Evolutionary conservation across 1,284 basidiomycete genomes (phyloP).

Genomic region (Pisolithus thermaeus): DNA sequence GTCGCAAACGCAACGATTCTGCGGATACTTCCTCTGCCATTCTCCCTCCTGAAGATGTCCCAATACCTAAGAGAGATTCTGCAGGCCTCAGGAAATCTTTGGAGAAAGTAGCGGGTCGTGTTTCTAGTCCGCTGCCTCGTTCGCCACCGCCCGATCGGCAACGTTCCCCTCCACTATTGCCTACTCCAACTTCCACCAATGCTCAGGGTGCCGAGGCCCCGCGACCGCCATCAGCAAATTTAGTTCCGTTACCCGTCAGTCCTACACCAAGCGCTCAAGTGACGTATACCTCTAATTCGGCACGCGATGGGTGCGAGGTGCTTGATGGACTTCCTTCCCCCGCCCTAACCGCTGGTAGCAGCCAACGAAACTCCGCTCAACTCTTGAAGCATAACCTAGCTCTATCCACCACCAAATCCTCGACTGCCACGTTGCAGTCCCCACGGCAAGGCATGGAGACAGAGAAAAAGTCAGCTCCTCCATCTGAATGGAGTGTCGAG

Average conservation of each 20-base stretch:
- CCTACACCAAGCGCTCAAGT: slow-evolving; percentile 13
- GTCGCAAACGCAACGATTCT: slow-evolving; percentile 11
- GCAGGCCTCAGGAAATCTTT: slow-evolving; percentile 40
- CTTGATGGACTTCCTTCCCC: slow-evolving; percentile 35
- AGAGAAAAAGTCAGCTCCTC: slow-evolving; percentile 29
- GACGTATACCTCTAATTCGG: slow-evolving; percentile 14
- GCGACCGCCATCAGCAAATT: slow-evolving; percentile 15
- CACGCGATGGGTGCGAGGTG: slow-evolving; percentile 13
- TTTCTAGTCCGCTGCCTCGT: slow-evolving; percentile 16
- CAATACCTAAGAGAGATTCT: slow-evolving; percentile 32
- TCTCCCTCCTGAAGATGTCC: slow-evolving; percentile 21
- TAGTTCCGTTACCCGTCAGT: slow-evolving; percentile 14
- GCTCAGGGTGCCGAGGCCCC: slow-evolving; percentile 15
- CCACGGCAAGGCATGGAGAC: slow-evolving; percentile 11
- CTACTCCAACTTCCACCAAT: slow-evolving; percentile 16
- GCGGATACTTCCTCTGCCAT: slow-evolving; percentile 14
- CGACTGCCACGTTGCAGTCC: slow-evolving; percentile 6
- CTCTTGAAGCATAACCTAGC: slow-evolving; percentile 32
- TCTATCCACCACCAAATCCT: slow-evolving; percentile 18
- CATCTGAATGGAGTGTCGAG: slow-evolving; percentile 81
- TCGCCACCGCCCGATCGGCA: slow-evolving; percentile 16
- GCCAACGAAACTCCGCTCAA: slow-evolving; percentile 21
- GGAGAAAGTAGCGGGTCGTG: slow-evolving; percentile 35
- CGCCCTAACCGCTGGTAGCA: slow-evolving; percentile 30
- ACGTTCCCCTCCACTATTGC: slow-evolving; percentile 15